phyloP scores from a whole-genome alignment of 2,329 filamentous ascomycete genomes.

The Mariannaea sp. region DNA sequence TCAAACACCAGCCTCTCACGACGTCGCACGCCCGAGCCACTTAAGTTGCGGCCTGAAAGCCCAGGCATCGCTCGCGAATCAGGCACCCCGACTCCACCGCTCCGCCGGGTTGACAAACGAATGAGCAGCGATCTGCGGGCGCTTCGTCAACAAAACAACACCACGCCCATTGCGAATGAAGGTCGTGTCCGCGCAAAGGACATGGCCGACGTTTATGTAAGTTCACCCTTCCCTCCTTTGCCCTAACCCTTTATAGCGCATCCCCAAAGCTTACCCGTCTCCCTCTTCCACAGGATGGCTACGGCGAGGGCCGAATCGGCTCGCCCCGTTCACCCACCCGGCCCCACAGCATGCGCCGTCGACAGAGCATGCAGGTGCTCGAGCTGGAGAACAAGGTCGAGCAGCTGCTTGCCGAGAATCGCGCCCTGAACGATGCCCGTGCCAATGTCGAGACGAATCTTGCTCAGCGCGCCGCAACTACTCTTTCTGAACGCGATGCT shows the following conservation, averaged over 20 bases:
- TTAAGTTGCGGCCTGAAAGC: conserved; percentile 65
- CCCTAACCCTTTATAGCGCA: conserved; percentile 5
- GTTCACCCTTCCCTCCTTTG: conserved; percentile 52
- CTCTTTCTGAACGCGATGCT: conserved; percentile 79
- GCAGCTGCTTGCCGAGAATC: conserved; percentile 84
- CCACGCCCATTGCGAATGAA: conserved; percentile 76
- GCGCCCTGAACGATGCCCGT: conserved; percentile 74
- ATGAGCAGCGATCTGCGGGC: conserved; percentile 73
- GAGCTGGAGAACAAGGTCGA: conserved; percentile 88
- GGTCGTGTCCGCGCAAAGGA: conserved; percentile 81
- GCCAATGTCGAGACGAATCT: conserved; percentile 69
- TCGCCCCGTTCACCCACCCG: conserved; percentile 92
- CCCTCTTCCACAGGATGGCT: conserved; percentile 74
- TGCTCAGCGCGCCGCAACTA: conserved; percentile 68
- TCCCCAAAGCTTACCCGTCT: conserved; percentile 26
- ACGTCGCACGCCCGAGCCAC: conserved; percentile 58
- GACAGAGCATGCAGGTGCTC: conserved; percentile 95
- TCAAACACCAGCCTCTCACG: conserved; percentile 61
- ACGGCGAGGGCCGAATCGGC: conserved; percentile 82
- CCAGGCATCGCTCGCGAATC: conserved; percentile 52
- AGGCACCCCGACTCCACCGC: conserved; percentile 64
- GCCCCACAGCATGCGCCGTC: conserved; percentile 93
- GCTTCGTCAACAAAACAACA: conserved; percentile 46
- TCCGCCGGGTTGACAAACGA: conserved; percentile 70
- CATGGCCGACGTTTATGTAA: conserved; percentile 94